These are phyloP conservation scores for Fabrea salina DNA, from an alignment of 169 alveolate species.

Conservation along the genomic window DNA sequence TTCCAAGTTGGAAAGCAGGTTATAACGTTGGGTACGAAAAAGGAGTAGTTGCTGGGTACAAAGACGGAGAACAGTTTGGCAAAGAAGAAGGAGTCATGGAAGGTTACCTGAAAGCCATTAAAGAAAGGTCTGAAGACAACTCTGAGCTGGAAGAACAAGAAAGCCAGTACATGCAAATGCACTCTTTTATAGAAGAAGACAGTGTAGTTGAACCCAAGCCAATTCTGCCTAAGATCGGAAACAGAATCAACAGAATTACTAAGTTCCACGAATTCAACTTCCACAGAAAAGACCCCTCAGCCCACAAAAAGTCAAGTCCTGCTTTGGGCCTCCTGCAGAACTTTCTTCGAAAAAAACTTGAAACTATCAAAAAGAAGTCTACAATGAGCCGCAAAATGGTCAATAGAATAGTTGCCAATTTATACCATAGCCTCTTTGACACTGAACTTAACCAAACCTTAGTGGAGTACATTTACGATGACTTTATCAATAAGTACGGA, in stretches of 20 bases:
- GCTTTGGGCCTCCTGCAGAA: not conserved
- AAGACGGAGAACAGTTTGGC: conserved; percentile 25
- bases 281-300: not conserved
- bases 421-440: not conserved
- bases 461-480: conserved; percentile 37
- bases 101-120: not conserved
- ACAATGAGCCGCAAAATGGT: conserved; percentile 11
- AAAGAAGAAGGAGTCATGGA: conserved; percentile 11
- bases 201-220: no score
- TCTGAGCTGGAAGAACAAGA: not conserved
- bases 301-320: not conserved
- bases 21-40: conserved; percentile 21
- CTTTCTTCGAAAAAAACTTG: not conserved
- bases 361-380: not conserved
- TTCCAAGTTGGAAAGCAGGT: conserved; percentile 30
- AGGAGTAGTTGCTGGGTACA: conserved; percentile 11
- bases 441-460: not conserved
- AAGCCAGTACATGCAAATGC: no score
- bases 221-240: no score
- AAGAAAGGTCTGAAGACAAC: not conserved
- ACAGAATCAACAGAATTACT: no score
- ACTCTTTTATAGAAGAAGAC: no score
- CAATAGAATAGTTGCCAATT: not conserved
- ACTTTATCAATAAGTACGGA: conserved; percentile 43
- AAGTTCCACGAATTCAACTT: conserved; percentile 27